phyloP scores from a whole-genome alignment of 73 alveolate genomes.

The Paramecium octaurelia region DNA sequence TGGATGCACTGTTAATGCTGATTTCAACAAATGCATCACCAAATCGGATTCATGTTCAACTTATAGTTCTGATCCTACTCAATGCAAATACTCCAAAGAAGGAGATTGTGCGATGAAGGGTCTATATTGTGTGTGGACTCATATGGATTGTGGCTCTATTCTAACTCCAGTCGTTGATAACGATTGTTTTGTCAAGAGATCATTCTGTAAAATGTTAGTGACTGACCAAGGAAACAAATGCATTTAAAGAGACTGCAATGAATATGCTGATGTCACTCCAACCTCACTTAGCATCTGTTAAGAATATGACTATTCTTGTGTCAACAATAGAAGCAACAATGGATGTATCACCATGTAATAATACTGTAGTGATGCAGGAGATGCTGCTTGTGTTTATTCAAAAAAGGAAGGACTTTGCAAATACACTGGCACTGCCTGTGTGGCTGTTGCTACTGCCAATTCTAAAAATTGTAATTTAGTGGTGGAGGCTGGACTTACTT shows the following conservation, averaged over 20 bases:
- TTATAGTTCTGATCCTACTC: not conserved
- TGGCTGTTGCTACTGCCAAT: not conserved
- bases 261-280: not conserved
- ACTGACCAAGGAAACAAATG: not conserved
- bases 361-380: not conserved
- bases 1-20: not conserved
- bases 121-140: not conserved
- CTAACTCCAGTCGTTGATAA: not conserved
- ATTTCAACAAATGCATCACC: not conserved
- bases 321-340: not conserved
- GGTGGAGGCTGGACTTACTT: not conserved
- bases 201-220: not conserved
- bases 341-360: not conserved
- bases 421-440: not conserved
- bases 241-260: not conserved
- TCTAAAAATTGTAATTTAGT: not conserved
- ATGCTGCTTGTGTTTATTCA: not conserved
- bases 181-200: not conserved
- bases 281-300: not conserved
- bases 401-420: not conserved
- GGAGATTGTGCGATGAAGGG: not conserved
- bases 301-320: constrained; percentile 6
- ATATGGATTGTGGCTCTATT: not conserved
- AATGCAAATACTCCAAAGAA: not conserved
- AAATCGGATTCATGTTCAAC: not conserved